Evolutionary conservation across 2,329 filamentous ascomycete genomes (phyloP), one percentile per base, ranked within the genome.

Genomic region (Colletotrichum godetiae): DNA sequence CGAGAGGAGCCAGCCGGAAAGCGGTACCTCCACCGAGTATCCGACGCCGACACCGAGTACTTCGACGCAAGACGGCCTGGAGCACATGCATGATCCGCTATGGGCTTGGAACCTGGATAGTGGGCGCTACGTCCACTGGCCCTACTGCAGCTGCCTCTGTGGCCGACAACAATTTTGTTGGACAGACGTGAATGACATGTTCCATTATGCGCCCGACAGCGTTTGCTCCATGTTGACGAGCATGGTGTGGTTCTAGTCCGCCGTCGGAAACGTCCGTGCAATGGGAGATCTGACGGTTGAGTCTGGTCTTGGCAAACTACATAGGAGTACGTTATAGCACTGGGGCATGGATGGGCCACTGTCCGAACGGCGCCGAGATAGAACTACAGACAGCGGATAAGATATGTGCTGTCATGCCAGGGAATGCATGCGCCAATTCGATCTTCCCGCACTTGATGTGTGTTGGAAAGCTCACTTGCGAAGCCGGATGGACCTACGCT

Each of bases 91-190:
- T 19, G 2, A 67, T 67, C 42, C 5, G 1, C 29, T 60, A 7
- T 67, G 7, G 29, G 55, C 56, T 8, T 67, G 4, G 56, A 55
- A 42, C 42, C 12, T 60, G 4, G 29, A 67, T 5, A 60, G 42
- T 4, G 29, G 22, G 27, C 13, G 29, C 64, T 67, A 60, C 5
- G 0, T 60, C 3, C 13, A 67, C 64, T 67, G 7, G 42, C 64
- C 56, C n/a, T 67, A 60, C n/a, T 67, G 12, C 19, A 67, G 42
- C 42, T 67, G 11, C 42, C 8, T 37, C 27, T 60, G 12, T 52
- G 27, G 7, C 55, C 0, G 6, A 33, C 13, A 59, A 19, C 4
- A 29, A 3, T 10, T 59, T 59, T 5, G 5, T 52, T 60, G 7
- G 42, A 29, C 12, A 67, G 42, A 22, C 13, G 5, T 67, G 1